phyloP scores from a whole-genome alignment of 2,329 filamentous ascomycete genomes.

The Coniosporium tulheliwenetii region DNA sequence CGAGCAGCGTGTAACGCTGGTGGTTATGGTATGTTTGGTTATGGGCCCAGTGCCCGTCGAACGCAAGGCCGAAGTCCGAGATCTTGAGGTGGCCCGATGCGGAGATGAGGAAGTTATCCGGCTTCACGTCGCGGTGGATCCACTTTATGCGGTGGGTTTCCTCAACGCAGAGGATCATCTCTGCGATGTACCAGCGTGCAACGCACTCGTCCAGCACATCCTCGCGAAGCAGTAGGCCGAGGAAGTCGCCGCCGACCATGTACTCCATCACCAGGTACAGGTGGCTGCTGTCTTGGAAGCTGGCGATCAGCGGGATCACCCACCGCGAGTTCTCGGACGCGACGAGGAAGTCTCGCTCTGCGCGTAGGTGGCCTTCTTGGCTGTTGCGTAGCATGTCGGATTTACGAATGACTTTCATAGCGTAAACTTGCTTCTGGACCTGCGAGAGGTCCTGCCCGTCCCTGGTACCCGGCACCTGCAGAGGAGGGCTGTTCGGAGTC shows the following conservation, averaged over 20 bases:
- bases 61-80: conserved; percentile 89
- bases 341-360: conserved; percentile 84
- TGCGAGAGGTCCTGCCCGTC: conserved; percentile 12
- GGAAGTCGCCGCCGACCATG: conserved; percentile 91
- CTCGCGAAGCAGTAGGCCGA: conserved; percentile 72
- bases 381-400: conserved; percentile 80
- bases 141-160: conserved; percentile 77
- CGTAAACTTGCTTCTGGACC: conserved; percentile 51
- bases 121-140: conserved; percentile 94
- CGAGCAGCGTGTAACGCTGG: conserved; percentile 63
- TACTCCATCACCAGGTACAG: conserved; percentile 97
- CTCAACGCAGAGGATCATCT: conserved; percentile 92
- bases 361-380: conserved; percentile 83
- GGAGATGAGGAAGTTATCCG: conserved; percentile 90
- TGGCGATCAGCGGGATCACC: conserved; percentile 76
- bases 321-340: conserved; percentile 76
- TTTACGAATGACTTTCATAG: conserved; percentile 96
- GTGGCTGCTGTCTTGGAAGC: conserved; percentile 73
- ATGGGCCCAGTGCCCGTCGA: conserved; percentile 90
- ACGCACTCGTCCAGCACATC: conserved; percentile 66
- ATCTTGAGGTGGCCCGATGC: conserved; percentile 84
- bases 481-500: not conserved
- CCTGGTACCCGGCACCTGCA: not conserved
- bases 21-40: conserved; percentile 75
- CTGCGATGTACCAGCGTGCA: conserved; percentile 76